Percentiles rank a stretch among this genome's conserved stretches.
Evolutionary conservation across 2,329 filamentous ascomycete genomes (phyloP).

Genomic region (Colletotrichum sp.): DNA sequence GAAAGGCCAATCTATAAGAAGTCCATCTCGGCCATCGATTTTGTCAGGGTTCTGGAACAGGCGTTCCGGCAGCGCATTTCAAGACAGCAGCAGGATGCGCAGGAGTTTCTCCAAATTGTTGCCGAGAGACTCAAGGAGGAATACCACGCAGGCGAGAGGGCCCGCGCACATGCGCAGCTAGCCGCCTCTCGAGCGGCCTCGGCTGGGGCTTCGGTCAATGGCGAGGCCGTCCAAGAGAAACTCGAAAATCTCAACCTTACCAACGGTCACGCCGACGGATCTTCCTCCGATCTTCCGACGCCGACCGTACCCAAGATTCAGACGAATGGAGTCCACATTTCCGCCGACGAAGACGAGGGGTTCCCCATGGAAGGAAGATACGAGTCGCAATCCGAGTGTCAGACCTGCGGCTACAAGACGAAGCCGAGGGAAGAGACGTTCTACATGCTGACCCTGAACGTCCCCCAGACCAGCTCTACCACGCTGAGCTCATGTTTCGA

Average conservation of each 20-base stretch:
- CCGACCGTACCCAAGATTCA: constrained; percentile 13
- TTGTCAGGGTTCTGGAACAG: constrained; percentile 81
- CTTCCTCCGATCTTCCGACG: constrained; percentile 15
- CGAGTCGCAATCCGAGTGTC: constrained; percentile 94
- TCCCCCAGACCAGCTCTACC: constrained; percentile 82
- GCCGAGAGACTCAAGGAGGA: constrained; percentile 93
- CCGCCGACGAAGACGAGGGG: constrained; percentile 43
- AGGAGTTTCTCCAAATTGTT: constrained; percentile 95
- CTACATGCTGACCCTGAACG: constrained; percentile 89
- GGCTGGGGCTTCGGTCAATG: constrained; percentile 19
- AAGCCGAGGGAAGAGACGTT: constrained; percentile 85
- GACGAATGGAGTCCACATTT: constrained; percentile 11
- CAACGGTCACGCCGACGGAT: constrained; percentile 9
- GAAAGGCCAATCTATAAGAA: constrained; percentile 94
- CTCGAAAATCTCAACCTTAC: constrained; percentile 30
- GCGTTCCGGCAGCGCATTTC: constrained; percentile 92
- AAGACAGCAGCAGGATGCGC: constrained; percentile 94
- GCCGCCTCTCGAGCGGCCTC: constrained; percentile 25
- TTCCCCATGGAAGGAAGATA: constrained; percentile 93
- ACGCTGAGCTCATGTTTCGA: constrained; percentile 90
- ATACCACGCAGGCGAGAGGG: constrained; percentile 83
- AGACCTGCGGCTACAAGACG: constrained; percentile 88
- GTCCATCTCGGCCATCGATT: constrained; percentile 85
- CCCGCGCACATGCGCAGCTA: constrained; percentile 62
- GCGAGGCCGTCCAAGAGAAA: constrained; percentile 31